These are phyloP conservation scores for Metarhizium sp. DNA, from an alignment of 2,329 filamentous ascomycete species.

Conservation along the genomic window DNA sequence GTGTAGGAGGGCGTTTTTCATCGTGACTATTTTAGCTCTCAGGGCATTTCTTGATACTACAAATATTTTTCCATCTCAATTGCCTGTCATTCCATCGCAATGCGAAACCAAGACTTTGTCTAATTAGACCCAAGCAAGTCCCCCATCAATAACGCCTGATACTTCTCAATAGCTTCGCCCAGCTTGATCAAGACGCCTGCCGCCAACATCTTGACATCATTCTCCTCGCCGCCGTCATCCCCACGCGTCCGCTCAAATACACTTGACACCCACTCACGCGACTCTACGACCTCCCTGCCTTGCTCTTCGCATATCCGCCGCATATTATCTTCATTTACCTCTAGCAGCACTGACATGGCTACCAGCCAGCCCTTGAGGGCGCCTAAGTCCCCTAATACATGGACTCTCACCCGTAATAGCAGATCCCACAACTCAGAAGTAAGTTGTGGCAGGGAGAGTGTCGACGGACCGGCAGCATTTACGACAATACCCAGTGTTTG, in stretches of 20 bases:
- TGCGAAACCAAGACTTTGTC: not conserved
- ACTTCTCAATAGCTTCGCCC: slow-evolving; percentile 73
- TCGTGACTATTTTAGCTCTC: not conserved
- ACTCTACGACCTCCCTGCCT: slow-evolving; percentile 72
- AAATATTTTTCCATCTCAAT: not conserved
- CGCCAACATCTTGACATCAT: slow-evolving; percentile 67
- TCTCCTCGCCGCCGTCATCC: slow-evolving; percentile 55
- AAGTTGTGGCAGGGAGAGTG: slow-evolving; percentile 65
- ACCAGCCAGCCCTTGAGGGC: slow-evolving; percentile 71
- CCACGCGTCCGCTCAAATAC: slow-evolving; percentile 58
- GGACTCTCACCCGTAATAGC: slow-evolving; percentile 59
- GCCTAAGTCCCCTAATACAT: slow-evolving; percentile 49
- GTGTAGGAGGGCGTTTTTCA: slow-evolving; percentile 6
- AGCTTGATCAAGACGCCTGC: slow-evolving; percentile 70
- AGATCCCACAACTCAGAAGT: slow-evolving; percentile 78
- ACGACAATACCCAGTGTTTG: slow-evolving; percentile 79
- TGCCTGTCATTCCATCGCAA: not conserved
- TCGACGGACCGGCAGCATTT: slow-evolving; percentile 74
- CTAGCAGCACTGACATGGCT: slow-evolving; percentile 67
- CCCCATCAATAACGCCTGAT: slow-evolving; percentile 68
- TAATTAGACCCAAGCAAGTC: slow-evolving; percentile 40
- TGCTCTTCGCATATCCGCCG: slow-evolving; percentile 63
- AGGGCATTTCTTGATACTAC: too few species aligned
- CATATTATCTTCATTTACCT: slow-evolving; percentile 68
- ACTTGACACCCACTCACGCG: slow-evolving; percentile 72